Evolutionary conservation across 805 yeast genomes (phyloP), one percentile per base, ranked within the genome.

Genomic region (Scheffersomyces spartinae): DNA sequence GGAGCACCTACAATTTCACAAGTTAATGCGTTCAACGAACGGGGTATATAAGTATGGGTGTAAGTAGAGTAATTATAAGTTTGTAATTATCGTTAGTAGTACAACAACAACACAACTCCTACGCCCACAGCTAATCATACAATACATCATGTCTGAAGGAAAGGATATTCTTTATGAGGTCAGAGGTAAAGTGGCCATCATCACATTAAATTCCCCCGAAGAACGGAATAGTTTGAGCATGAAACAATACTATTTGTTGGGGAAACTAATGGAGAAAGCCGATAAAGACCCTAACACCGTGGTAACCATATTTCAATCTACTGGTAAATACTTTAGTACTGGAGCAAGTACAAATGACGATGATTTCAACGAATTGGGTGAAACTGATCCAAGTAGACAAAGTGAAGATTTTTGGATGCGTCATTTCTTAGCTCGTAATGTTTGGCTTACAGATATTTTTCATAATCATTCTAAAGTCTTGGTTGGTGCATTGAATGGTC

Each of bases 401-500:
- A 14, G 7, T 9, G 7, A n/a, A n/a, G 53, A 51, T 22, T 52
- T 49, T 35, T 74, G 80, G 78, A 48, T 71, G 24, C 53, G 62
- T 27, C 55, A 57, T 33, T 77, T 79, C 40, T 70, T 71, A n/a
- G 68, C 84, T 4, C 69, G 84, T 40, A 84, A 84, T 47, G 64
- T 74, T 15, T 74, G 65, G 40, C 52, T 84, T 28, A 74, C 91
- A 4, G 68, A 73, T 35, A 58, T 76, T 19, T 71, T 81, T 45
- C 68, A 15, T 35, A 68, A 72, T 40, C 95, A 84, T 50, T 52
- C 64, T 7, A 84, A 84, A 45, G 60, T 82, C 6, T 53, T 84
- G 18, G 74, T 74, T 15, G 70, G 71, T 22, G 86, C 84, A 3
- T 59, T 84, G 30, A 84, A 84, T 45, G 95, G 95, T 1, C 94